Evolutionary conservation across 495 filamentous ascomycete species (phyloP), one percentile per base, ranked within the genome.

Genomic region (Lentithecium fluviatile): DNA sequence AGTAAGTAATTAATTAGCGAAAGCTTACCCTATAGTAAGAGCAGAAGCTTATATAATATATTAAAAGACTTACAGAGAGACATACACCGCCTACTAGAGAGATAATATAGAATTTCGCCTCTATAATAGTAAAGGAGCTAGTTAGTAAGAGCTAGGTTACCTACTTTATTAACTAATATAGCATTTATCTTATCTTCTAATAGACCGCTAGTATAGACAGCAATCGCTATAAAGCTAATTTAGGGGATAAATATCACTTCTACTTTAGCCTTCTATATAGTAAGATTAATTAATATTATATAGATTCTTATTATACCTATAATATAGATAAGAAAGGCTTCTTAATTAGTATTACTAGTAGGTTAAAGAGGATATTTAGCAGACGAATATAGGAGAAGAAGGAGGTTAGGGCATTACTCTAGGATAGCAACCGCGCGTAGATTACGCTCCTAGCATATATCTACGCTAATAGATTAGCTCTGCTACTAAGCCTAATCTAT

Each of bases 311-410:
- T 15, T 47, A 68, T 29, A 62, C 45, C 26, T 68, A 68, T 46
- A 70, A 68, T 42, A 58, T 70, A 29, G 67, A 70, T 55, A 56
- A 70, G 46, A 70, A n/a, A n/a, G n/a, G n/a, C n/a, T n/a, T n/a
- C n/a, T n/a, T n/a, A n/a, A n/a, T n/a, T n/a, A n/a, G n/a, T 69
- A 38, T 66, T 62, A 49, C 69, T 70, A 38, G 20, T 6, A 52
- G 24, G 11, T 26, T 1, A 23, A 45, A 49, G 34, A 53, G 45
- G 42, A 17, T 49, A 49, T 21, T 53, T 11, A 62, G 26, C 45
- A 50, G 13, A 21, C 38, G 59, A 36, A 25, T 12, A 6, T 32
- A 23, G 48, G 19, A 53, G 13, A 12, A 54, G 63, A 43, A 29
- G 49, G 26, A n/a, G 13, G 62, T 59, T 40, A 32, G 11, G 55